Conservation (phyloP, 441 rosid genomes). For the Gossypium schwendimanii region DNA sequence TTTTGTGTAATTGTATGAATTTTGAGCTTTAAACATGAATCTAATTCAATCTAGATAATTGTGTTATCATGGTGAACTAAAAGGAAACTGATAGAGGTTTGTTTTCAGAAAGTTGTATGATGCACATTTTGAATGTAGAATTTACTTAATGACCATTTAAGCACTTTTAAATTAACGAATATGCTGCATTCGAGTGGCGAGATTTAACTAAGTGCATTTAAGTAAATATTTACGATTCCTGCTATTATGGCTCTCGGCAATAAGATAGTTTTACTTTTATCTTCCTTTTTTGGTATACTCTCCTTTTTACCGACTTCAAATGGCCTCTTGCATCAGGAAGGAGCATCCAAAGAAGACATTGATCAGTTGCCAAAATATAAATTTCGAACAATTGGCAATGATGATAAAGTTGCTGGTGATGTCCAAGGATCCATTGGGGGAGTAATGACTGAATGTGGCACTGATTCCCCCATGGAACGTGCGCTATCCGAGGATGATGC, state of each 20-base stretch:
- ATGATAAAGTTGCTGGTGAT: conserved; percentile 39
- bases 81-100: background rate
- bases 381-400: conserved; percentile 36
- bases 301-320: background rate
- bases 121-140: background rate
- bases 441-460: conserved; percentile 69
- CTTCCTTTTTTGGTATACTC: background rate
- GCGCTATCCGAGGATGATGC: conserved; percentile 67
- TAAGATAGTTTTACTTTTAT: background rate
- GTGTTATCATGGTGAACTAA: background rate
- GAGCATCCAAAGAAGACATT: conserved; percentile 86
- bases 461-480: conserved; percentile 64
- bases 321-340: conserved; percentile 50
- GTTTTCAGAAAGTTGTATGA: background rate
- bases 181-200: too few species aligned
- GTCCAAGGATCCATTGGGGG: conserved; percentile 51
- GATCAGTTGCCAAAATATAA: conserved; percentile 73
- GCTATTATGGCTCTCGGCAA: background rate
- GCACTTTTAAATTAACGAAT: background rate
- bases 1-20: background rate
- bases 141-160: background rate
- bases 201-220: background rate
- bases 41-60: background rate
- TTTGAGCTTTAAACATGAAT: background rate
- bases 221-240: background rate